Evolutionary conservation across 1,284 basidiomycete species (phyloP).

Genomic region (Cutaneotrichosporon mucoides): DNA sequence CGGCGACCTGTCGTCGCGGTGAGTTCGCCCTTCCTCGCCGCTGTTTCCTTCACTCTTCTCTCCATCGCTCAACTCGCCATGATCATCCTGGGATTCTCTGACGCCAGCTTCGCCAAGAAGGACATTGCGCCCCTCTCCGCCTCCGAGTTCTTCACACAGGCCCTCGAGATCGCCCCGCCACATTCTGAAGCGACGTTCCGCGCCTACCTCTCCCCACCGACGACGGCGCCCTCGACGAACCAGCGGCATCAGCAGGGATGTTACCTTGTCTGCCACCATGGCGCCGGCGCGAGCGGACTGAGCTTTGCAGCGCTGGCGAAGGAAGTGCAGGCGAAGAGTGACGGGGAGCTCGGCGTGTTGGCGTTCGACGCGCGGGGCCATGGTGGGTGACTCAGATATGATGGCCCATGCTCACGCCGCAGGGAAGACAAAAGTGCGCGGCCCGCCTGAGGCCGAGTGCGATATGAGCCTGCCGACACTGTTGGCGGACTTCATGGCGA

Average conservation of each 20-base stretch:
- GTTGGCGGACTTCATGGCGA: constrained; percentile 63
- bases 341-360: constrained; percentile 76
- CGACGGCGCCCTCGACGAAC: neutral
- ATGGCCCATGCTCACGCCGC: no score
- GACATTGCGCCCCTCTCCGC: constrained; percentile 64
- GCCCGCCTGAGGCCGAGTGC: constrained; percentile 51
- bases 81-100: neutral
- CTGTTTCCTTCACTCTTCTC: neutral
- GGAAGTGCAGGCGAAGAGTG: constrained; percentile 60
- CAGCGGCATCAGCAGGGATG: constrained; percentile 51
- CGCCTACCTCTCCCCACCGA: constrained; percentile 65
- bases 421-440: constrained; percentile 56
- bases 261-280: constrained; percentile 88
- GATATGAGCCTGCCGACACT: constrained; percentile 70
- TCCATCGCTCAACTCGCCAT: no score
- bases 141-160: constrained; percentile 66
- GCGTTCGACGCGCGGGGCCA: constrained; percentile 82
- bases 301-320: constrained; percentile 85
- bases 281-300: constrained; percentile 83
- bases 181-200: constrained; percentile 62
- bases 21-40: constrained; percentile 1
- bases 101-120: constrained; percentile 56
- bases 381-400: constrained; percentile 68
- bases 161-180: constrained; percentile 66
- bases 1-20: constrained; percentile 56